Percentiles rank a stretch among this genome's conserved stretches.
Evolutionary conservation across 225 moss, liverwort and hornwort species (phyloP).

Genomic region (Bryum argenteum): DNA sequence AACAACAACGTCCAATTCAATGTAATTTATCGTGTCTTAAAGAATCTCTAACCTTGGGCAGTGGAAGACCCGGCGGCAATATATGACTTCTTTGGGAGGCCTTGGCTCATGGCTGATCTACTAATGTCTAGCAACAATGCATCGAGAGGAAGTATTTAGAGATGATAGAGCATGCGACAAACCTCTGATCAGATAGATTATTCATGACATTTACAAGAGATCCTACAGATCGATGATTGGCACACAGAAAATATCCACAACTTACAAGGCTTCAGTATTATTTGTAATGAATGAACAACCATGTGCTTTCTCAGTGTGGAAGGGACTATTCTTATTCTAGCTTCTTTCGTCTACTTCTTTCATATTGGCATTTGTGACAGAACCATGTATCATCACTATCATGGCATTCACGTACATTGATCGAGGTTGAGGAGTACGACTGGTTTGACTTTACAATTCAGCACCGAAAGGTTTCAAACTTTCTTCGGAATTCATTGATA

Average conservation of each 20-base stretch:
- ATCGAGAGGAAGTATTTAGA: slow-evolving; percentile 6
- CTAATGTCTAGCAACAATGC: slow-evolving; percentile 17
- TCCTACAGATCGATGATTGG: background rate
- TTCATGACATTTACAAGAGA: background rate
- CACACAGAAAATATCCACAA: background rate
- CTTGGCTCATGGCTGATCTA: slow-evolving; percentile 40
- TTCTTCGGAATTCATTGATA: background rate
- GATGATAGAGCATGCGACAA: slow-evolving; percentile 5
- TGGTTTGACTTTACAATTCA: background rate
- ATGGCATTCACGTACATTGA: background rate
- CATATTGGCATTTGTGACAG: background rate
- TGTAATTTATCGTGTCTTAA: background rate
- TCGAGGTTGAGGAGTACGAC: background rate
- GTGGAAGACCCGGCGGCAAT: slow-evolving; percentile 38
- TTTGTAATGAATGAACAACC: background rate
- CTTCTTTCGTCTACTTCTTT: background rate
- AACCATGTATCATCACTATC: background rate
- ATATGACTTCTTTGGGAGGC: slow-evolving; percentile 39
- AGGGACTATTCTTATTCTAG: background rate
- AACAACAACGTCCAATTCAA: background rate
- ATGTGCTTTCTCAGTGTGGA: background rate
- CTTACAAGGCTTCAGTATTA: slow-evolving; percentile 4
- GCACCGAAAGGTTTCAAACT: background rate
- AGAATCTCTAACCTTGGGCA: slow-evolving; percentile 35
- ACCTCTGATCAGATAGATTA: background rate